phyloP scores from a whole-genome alignment of 140 eudicot species.

The Stevia rebaudiana region DNA sequence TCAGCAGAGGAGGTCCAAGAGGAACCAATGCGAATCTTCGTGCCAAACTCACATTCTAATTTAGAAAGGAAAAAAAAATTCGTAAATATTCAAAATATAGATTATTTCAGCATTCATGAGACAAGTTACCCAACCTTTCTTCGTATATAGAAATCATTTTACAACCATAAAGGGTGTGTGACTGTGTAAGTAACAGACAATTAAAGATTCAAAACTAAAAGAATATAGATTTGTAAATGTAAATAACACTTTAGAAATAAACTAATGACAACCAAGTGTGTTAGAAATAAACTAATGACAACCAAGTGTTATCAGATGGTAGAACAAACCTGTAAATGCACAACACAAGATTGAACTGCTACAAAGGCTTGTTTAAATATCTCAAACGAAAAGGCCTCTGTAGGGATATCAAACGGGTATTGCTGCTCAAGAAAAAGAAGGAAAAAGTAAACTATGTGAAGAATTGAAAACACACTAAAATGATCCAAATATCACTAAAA shows the following conservation, averaged over 20 bases:
- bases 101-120: not conserved
- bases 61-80: not conserved
- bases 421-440: constrained; percentile 46
- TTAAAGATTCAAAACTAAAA: not conserved
- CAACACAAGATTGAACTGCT: constrained; percentile 92
- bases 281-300: not conserved
- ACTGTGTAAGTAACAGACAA: not conserved
- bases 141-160: constrained; percentile 4
- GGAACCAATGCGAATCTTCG: constrained; percentile 99
- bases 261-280: too few species aligned
- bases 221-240: not conserved
- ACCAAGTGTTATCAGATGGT: not conserved
- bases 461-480: not conserved
- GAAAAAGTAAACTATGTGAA: constrained; percentile 5
- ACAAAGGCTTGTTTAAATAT: constrained; percentile 96
- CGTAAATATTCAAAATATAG: not conserved
- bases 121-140: not conserved
- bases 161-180: not conserved
- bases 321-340: constrained; percentile 78
- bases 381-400: constrained; percentile 94
- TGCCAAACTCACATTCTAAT: constrained; percentile 83
- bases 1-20: constrained; percentile 78
- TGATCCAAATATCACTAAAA: not conserved
- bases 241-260: too few species aligned
- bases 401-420: constrained; percentile 92